Percentiles rank a stretch among this genome's conserved stretches.
These are phyloP conservation scores for Aspergillus sclerotialis DNA, from an alignment of 2,329 filamentous ascomycete species.

Conservation along the genomic window DNA sequence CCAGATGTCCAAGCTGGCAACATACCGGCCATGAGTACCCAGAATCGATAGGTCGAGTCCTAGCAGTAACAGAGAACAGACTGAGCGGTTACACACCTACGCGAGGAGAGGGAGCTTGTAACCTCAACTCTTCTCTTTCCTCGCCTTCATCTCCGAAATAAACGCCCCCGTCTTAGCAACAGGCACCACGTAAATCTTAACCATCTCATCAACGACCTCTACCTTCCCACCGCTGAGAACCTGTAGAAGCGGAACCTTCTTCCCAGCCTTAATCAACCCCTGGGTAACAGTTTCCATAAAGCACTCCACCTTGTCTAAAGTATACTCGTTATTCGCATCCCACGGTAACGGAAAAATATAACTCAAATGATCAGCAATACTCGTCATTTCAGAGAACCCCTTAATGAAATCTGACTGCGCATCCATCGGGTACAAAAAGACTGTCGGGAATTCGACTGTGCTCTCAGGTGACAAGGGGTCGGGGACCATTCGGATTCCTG, in stretches of 20 bases:
- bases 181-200: constrained; percentile 77
- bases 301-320: constrained; percentile 62
- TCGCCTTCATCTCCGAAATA: constrained; percentile 76
- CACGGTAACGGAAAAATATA: constrained; percentile 88
- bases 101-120: not conserved
- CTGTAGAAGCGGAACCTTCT: constrained; percentile 71
- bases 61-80: too few relatives aligned
- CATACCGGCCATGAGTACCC: too few relatives aligned
- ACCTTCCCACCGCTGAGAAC: constrained; percentile 69
- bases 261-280: constrained; percentile 82
- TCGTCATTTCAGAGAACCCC: constrained; percentile 70
- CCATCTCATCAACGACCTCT: constrained; percentile 79
- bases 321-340: constrained; percentile 66
- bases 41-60: too few relatives aligned
- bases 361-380: constrained; percentile 66
- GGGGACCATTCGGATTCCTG: constrained; percentile 60
- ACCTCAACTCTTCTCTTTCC: constrained; percentile 41
- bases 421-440: constrained; percentile 78
- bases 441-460: constrained; percentile 65
- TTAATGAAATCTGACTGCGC: constrained; percentile 88
- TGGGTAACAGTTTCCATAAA: constrained; percentile 79
- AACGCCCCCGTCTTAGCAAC: constrained; percentile 62
- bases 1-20: too few relatives aligned
- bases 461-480: constrained; percentile 68
- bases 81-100: not conserved